Conservation (phyloP, 2,329 filamentous ascomycete species). For the Botrytis deweyae region DNA sequence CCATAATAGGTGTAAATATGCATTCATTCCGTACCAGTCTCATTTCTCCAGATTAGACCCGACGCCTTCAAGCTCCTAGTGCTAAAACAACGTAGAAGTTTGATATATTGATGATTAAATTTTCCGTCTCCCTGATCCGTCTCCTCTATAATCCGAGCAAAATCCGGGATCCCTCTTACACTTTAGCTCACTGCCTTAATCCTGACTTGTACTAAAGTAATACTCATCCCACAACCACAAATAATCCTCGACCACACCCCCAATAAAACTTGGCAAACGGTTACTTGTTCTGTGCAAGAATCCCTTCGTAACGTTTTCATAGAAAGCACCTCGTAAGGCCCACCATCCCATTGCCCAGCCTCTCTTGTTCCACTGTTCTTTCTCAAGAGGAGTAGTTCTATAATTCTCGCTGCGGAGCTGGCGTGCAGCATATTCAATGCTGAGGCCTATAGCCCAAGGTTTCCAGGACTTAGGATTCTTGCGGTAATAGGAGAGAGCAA, state of each 20-base stretch:
- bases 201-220: slow-evolving; percentile 62
- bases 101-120: background rate
- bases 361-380: slow-evolving; percentile 83
- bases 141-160: too few relatives aligned
- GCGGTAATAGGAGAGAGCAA: slow-evolving; percentile 68
- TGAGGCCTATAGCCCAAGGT: slow-evolving; percentile 85
- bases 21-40: slow-evolving; percentile 1
- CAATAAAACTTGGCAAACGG: slow-evolving; percentile 63
- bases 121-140: background rate
- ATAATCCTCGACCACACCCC: slow-evolving; percentile 89
- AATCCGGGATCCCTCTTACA: background rate
- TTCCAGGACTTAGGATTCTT: slow-evolving; percentile 76
- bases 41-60: background rate
- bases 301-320: slow-evolving; percentile 83
- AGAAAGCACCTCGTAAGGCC: slow-evolving; percentile 94
- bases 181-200: slow-evolving; percentile 23
- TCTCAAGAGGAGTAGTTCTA: slow-evolving; percentile 81
- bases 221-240: slow-evolving; percentile 98
- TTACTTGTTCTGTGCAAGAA: slow-evolving; percentile 57
- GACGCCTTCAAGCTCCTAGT: background rate
- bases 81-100: background rate
- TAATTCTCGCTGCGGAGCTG: slow-evolving; percentile 65
- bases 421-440: slow-evolving; percentile 83
- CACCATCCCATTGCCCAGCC: slow-evolving; percentile 95
- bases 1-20: background rate